Percentiles rank a stretch among this genome's conserved stretches.
Conservation (phyloP, 2,329 filamentous ascomycete species). For the Allantophomopsis lycopodina region DNA sequence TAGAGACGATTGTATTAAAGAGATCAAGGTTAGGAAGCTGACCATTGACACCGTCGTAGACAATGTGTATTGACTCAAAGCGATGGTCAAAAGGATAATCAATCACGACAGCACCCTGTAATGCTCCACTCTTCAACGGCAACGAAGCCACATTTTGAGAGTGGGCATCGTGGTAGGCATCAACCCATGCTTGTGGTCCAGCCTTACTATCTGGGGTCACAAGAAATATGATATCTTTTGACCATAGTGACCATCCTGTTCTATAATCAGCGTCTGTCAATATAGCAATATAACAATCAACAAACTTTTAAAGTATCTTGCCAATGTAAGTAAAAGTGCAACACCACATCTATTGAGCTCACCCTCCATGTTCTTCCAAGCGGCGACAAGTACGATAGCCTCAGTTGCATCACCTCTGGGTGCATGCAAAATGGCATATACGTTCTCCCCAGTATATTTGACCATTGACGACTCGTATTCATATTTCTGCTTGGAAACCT, state of each 20-base stretch:
- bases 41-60: conserved; percentile 93
- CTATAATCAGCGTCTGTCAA: too few species aligned
- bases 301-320: conserved; percentile 82
- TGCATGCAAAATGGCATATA: conserved; percentile 87
- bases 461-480: conserved; percentile 69
- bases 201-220: conserved; percentile 80
- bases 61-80: conserved; percentile 79
- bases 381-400: conserved; percentile 82
- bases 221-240: conserved; percentile 92
- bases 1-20: conserved; percentile 83
- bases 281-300: not conserved
- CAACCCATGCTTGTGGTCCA: conserved; percentile 91
- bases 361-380: conserved; percentile 72
- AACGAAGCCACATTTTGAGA: conserved; percentile 57
- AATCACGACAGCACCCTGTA: conserved; percentile 86
- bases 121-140: conserved; percentile 79
- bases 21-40: conserved; percentile 92
- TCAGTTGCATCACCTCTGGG: conserved; percentile 93
- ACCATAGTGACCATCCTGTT: conserved; percentile 87
- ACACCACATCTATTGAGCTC: conserved; percentile 79
- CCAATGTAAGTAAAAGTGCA: conserved; percentile 71
- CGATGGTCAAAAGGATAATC: conserved; percentile 78
- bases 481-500: conserved; percentile 80
- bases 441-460: conserved; percentile 68
- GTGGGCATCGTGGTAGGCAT: conserved; percentile 91